Evolutionary conservation across 495 filamentous ascomycete genomes (phyloP), one percentile per base, ranked within the genome.

Genomic region (Podospora pseudopauciseta): DNA sequence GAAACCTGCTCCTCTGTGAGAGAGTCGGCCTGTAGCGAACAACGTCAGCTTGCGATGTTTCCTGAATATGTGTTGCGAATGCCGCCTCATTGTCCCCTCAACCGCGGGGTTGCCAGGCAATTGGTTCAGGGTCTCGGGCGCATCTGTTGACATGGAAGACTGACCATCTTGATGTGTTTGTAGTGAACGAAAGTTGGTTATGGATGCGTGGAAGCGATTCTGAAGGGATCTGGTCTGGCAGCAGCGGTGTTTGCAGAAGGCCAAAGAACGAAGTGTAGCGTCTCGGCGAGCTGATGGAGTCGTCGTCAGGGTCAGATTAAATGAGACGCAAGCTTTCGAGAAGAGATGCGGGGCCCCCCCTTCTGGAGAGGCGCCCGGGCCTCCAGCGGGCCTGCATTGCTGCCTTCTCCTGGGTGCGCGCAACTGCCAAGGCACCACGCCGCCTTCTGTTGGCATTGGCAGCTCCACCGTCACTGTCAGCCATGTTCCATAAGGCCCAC

Each of bases 1-100:
- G 94, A 97, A 75, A 99, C 94, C 87, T 99, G 95, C 83, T 99
- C 95, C 86, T 98, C 95, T 74, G 95, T 97, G 72, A 99, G 88
- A 78, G 92, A 90, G 79, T 96, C 92, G 79, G 92, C 92, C 92
- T 95, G 76, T 74, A 65, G 60, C 39, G 55, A 59, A 28, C 13
- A 39, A 66, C 16, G 75, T 75, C 65, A 76, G 76, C 66, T 72
- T 64, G 60, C 55, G n/a, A 68, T 65, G 60, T 32, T 60, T 68
- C 66, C 23, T 65, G 65, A 58, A 19, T 23, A 23, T 20, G 55
- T 26, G 16, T 7, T 58, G 55, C n/a, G 55, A 58, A 58, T 58
- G 55, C n/a, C 55, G 55, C 55, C 30, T 63, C 32, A 61, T 61
- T 63, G 27, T 39, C 67, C 67, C 67, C 69, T 76, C 75, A 74